Evolutionary conservation across 306 rosid species (phyloP), one percentile per base, ranked within the genome.

Genomic region (Rosa rugosa): DNA sequence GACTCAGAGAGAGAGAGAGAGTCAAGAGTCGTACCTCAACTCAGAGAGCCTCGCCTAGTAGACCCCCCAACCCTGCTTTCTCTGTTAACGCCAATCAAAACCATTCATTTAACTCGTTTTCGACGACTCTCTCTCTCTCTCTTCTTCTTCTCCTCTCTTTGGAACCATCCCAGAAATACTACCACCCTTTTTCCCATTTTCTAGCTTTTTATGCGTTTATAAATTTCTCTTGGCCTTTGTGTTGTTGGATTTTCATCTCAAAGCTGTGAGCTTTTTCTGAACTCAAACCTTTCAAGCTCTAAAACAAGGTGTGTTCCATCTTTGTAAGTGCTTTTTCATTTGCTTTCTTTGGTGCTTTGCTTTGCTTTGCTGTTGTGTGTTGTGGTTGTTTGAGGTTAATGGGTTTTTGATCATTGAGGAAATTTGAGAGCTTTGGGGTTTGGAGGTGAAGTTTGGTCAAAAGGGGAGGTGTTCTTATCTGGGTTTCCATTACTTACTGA

Each of bases 81-180:
- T 80, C 65, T 63, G 36, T n/a, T 27, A 64, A 64, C 13, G 42
- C 81, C 75, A 47, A 42, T 60, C 70, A 44, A 20, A 42, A 23
- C 11, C 65, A n/a, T 16, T 65, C 45, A 0, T 41, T 60, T 10
- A 20, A 77, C 88, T 85, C 85, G 85, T 80, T 81, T 83, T 82
- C 87, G 73, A 83, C 86, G 71, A 72, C 84, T 76, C 44, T 41
- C 44, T 5, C 44, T 69, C 84, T 78, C 67, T 27, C 65, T 59
- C 65, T 59, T 2, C 73, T 23, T 59, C 8, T 60, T 25, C 18
- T 62, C 66, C 23, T 42, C 12, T 16, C 45, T 70, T 23, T 20
- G 70, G 83, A 79, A 79, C 80, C 74, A 42, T 49, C 86, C 73
- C n/a, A 41, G 76, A 67, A 73, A 51, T 3, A 11, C 7, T 53